Evolutionary conservation across 768 basidiomycete species (phyloP), one percentile per base, ranked within the genome.

Genomic region (Grammothele lineata): DNA sequence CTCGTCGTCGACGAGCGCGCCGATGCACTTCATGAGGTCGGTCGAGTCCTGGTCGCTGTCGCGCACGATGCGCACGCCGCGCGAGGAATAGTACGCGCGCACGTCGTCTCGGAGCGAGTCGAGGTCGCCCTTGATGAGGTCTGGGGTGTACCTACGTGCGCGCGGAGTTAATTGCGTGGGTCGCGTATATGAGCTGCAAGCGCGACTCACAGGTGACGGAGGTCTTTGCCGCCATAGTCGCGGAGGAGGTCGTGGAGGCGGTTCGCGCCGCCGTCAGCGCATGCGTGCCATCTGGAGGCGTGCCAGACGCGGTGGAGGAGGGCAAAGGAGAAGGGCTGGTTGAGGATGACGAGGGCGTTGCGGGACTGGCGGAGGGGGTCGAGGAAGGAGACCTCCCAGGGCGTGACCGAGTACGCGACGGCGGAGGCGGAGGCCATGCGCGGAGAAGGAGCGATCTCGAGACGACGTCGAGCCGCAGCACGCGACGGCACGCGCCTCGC

Each of bases 11-110:
- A 77, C 63, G 3, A 97, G 60, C 5, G 81, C 73, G 5, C 56
- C 37, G 2, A 98, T 67, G 58, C 93, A 98, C 66, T 99, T 99
- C 86, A 90, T 92, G 48, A 99, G 75, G 63, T 99, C 96, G 0
- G 95, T 98, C n/a, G 91, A 78, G 60, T 91, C 66, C 61, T 92
- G 84, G 60, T 87, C 80, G 0, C 68, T 54, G 57, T 96, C 94
- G 43, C 80, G 66, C 0, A 81, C 60, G 30, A 95, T 68, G 0
- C 65, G 61, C 3, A 96, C 87, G 25, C 78, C 83, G 54, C 75
- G 70, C 0, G 68, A 62, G 10, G 68, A 62, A 61, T 96, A 98
- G 61, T 78, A 92, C 22, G 61, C 61, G 36, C 71, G 71, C 5
- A 95, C 93, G 37, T 93, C 88, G 2, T 71, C 63, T 10, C 89